phyloP scores from a whole-genome alignment of 1,284 basidiomycete genomes.

The Apiotrichum sp. region DNA sequence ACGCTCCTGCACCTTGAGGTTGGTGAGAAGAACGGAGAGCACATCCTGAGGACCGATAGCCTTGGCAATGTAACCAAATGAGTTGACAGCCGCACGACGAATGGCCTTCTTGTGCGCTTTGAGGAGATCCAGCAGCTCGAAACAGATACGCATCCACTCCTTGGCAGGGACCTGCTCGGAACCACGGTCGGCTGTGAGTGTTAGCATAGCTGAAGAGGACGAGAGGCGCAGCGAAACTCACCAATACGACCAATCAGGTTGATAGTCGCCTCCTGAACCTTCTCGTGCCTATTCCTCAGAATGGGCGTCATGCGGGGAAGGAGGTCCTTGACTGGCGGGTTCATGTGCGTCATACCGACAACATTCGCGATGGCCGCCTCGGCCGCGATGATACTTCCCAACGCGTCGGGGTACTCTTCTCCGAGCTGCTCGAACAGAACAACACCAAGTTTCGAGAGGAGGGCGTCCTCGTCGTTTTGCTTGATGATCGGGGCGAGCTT shows the following conservation, averaged over 20 bases:
- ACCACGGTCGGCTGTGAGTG: slow-evolving; percentile 74
- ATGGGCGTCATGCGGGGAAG: slow-evolving; percentile 99
- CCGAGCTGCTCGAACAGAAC: slow-evolving; percentile 98
- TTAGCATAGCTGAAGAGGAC: no score
- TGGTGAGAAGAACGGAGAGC: slow-evolving; percentile 89
- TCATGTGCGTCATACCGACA: slow-evolving; percentile 99
- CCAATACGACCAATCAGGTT: slow-evolving; percentile 95
- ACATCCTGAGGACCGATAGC: slow-evolving; percentile 99
- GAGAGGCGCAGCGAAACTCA: no score
- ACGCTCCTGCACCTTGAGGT: slow-evolving; percentile 95
- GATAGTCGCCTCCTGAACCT: slow-evolving; percentile 98
- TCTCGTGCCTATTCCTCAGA: slow-evolving; percentile 96
- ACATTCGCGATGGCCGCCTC: slow-evolving; percentile 98
- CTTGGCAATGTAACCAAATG: slow-evolving; percentile 99
- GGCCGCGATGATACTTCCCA: slow-evolving; percentile 97
- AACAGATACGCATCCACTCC: slow-evolving; percentile 99
- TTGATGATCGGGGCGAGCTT: slow-evolving; percentile 96
- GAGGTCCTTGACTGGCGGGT: slow-evolving; percentile 97
- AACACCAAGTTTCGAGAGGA: slow-evolving; percentile 91
- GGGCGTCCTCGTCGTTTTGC: slow-evolving; percentile 92
- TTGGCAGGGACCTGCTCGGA: slow-evolving; percentile 96
- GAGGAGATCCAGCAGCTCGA: slow-evolving; percentile 91
- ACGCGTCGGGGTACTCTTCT: slow-evolving; percentile 97
- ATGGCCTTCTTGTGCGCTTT: slow-evolving; percentile 99
- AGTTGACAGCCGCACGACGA: slow-evolving; percentile 96